Conservation (phyloP, 2,329 filamentous ascomycete genomes). For the Aplosporella prunicola region DNA sequence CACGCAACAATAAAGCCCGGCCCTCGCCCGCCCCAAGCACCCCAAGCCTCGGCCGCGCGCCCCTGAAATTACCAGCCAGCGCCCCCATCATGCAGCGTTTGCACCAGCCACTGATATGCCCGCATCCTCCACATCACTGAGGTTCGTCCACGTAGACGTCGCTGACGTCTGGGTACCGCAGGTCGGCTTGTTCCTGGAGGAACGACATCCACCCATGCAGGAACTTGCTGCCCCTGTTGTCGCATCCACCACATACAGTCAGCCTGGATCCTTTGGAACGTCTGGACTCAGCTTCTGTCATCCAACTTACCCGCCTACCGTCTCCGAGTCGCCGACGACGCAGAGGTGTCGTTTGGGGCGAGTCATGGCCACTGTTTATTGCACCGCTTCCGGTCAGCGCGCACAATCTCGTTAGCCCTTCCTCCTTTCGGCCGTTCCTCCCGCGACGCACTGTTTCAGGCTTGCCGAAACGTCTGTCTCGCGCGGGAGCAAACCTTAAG, state of each 20-base stretch:
- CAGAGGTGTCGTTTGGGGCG: conserved; percentile 83
- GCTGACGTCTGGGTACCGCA: conserved; percentile 70
- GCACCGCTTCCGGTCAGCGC: conserved; percentile 1
- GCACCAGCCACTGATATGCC: background rate
- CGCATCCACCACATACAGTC: background rate
- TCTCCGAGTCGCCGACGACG: conserved; percentile 89
- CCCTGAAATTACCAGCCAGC: conserved; percentile 8
- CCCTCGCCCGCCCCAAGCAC: no score
- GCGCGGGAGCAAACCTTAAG: no score
- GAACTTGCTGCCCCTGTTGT: conserved; percentile 66
- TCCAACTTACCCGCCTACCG: conserved; percentile 64
- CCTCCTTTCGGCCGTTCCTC: background rate
- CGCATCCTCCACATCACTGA: conserved; percentile 5
- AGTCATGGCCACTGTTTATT: conserved; percentile 77
- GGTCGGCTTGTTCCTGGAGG: conserved; percentile 79
- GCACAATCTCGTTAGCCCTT: background rate
- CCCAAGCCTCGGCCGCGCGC: no score
- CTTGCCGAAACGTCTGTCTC: background rate
- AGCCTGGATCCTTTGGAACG: background rate
- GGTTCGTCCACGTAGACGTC: conserved; percentile 32
- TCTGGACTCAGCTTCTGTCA: background rate
- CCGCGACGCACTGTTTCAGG: background rate
- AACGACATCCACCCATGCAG: conserved; percentile 86
- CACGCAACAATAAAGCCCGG: no score
- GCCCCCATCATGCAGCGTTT: conserved; percentile 1